A percentile compares a stretch with the other conserved stretches of the same genome.
phyloP scores from a whole-genome alignment of 805 yeast species.

The Starmera caribaea region DNA sequence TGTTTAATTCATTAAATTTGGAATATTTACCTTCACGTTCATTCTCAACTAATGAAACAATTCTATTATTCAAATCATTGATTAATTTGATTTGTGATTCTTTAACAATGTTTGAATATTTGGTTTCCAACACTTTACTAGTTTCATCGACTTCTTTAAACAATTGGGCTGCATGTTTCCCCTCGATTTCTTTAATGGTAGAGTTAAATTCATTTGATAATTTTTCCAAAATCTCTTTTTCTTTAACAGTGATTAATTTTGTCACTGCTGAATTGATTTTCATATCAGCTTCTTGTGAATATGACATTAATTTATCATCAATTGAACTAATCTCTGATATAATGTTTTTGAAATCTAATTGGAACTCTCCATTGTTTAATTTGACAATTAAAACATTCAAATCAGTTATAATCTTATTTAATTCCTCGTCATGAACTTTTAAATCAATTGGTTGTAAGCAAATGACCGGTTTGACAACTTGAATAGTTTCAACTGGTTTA shows the following conservation, averaged over 20 bases:
- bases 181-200: conserved; percentile 53
- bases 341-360: conserved; percentile 8
- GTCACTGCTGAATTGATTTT: conserved; percentile 9
- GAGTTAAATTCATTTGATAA: conserved; percentile 51
- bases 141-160: conserved; percentile 58
- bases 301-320: conserved; percentile 13
- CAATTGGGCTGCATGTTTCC: conserved; percentile 48
- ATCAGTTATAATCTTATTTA: conserved; percentile 15
- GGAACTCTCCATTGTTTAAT: conserved; percentile 14
- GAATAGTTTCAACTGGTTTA: conserved; percentile 7
- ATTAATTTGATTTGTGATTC: conserved; percentile 62
- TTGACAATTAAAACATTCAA: conserved; percentile 14
- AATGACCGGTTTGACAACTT: background rate
- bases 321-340: conserved; percentile 8
- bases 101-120: conserved; percentile 65
- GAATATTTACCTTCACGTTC: conserved; percentile 78
- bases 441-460: conserved; percentile 22
- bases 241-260: conserved; percentile 24
- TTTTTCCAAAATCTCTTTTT: conserved; percentile 46
- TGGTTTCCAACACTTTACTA: conserved; percentile 51
- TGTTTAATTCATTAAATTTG: conserved; percentile 50
- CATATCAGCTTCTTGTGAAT: conserved; percentile 5
- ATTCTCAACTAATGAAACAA: conserved; percentile 48
- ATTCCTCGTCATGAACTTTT: conserved; percentile 19
- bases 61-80: conserved; percentile 49